phyloP scores from a whole-genome alignment of 306 rosid species.

The Fragaria vesca region DNA sequence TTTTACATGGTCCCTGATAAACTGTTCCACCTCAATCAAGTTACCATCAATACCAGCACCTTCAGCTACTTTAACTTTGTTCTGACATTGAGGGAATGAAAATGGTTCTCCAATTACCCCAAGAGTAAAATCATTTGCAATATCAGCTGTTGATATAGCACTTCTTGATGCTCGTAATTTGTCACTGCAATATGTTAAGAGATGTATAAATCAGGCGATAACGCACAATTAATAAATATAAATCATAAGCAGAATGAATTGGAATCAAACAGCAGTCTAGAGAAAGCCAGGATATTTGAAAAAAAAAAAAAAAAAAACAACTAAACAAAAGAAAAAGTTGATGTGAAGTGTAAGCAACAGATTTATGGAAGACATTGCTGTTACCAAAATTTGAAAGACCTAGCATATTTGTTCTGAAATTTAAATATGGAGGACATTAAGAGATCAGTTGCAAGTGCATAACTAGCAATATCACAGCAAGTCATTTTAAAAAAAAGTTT shows the following conservation, averaged over 20 bases:
- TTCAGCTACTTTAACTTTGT: conserved; percentile 72
- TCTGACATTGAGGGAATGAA: conserved; percentile 71
- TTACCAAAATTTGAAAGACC: neutral
- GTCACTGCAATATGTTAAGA: conserved; percentile 52
- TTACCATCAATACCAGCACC: conserved; percentile 74
- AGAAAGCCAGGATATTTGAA: neutral
- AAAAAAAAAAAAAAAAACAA: neutral
- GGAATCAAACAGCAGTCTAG: neutral
- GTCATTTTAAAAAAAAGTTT: neutral
- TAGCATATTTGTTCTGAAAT: neutral
- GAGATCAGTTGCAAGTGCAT: neutral
- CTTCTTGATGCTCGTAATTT: conserved; percentile 81
- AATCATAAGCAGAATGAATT: neutral
- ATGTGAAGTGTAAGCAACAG: neutral
- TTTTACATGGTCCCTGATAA: conserved; percentile 63
- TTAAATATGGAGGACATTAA: neutral
- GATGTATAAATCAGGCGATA: conserved; percentile 34
- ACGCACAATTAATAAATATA: conserved; percentile 7
- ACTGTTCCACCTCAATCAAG: conserved; percentile 64
- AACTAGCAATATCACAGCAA: neutral
- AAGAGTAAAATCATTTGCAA: conserved; percentile 70
- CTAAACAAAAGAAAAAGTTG: neutral
- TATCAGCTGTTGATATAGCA: conserved; percentile 75
- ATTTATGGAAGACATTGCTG: neutral
- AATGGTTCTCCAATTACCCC: conserved; percentile 67